Evolutionary conservation across 139 green algal genomes (phyloP).

Genomic region (Picochlorum sp.): DNA sequence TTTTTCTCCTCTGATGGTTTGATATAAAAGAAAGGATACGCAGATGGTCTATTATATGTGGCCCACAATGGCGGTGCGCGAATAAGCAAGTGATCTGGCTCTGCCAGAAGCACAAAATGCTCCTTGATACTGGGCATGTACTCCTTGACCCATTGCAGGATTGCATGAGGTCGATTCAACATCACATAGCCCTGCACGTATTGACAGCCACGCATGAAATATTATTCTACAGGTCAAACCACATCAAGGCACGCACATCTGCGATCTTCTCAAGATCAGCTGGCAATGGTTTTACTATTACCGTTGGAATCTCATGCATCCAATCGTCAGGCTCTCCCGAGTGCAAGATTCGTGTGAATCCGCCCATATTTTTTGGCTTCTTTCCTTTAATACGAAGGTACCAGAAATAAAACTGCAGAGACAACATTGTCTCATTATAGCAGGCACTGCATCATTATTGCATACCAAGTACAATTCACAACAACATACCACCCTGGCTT

Average conservation of each 20-base stretch:
- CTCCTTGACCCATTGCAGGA: slow-evolving; percentile 57
- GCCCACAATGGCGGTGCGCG: slow-evolving; percentile 46
- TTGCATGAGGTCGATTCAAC: slow-evolving; percentile 57
- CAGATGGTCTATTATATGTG: slow-evolving; percentile 34
- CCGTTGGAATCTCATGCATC: slow-evolving; percentile 68
- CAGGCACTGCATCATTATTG: neutral
- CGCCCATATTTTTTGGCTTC: slow-evolving; percentile 49
- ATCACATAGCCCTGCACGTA: slow-evolving; percentile 50
- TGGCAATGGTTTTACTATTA: slow-evolving; percentile 52
- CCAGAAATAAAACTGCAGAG: neutral
- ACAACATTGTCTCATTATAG: too few species aligned
- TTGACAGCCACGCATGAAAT: neutral
- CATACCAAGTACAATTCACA: neutral
- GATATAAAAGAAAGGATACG: slow-evolving; percentile 76
- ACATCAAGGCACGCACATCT: slow-evolving; percentile 5
- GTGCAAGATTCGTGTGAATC: slow-evolving; percentile 62
- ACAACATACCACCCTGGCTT: slow-evolving; percentile 36
- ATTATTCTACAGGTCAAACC: neutral
- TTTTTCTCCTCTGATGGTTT: slow-evolving; percentile 23
- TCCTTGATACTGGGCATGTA: slow-evolving; percentile 32
- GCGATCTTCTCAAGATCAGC: slow-evolving; percentile 14
- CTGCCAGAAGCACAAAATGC: slow-evolving; percentile 64
- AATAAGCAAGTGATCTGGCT: slow-evolving; percentile 74
- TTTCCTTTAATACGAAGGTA: slow-evolving; percentile 19
- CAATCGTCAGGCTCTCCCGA: slow-evolving; percentile 37